These are phyloP conservation scores for Teratosphaeria pseudoeucalypti DNA, from an alignment of 2,329 filamentous ascomycete species.

Conservation along the genomic window DNA sequence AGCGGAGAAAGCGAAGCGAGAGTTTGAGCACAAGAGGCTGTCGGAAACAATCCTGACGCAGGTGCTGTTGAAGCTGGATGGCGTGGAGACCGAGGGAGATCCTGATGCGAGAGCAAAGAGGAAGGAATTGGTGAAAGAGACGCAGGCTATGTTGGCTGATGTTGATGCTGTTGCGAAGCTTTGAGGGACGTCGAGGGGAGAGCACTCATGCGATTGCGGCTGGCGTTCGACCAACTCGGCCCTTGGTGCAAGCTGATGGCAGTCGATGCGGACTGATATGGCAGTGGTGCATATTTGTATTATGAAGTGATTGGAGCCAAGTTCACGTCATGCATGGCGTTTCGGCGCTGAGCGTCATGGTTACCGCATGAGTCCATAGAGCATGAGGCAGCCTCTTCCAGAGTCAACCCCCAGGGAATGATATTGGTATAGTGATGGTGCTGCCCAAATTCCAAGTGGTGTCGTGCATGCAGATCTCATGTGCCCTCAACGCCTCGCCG, in stretches of 20 bases:
- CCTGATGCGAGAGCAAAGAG: slow-evolving; percentile 52
- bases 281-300: not conserved
- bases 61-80: slow-evolving; percentile 66
- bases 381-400: not conserved
- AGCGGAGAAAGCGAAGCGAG: slow-evolving; percentile 53
- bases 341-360: not conserved
- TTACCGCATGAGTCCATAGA: not conserved
- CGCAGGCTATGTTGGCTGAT: slow-evolving; percentile 55
- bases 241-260: not conserved
- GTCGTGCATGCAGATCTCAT: not conserved
- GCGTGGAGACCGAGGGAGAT: slow-evolving; percentile 62
- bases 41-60: slow-evolving; percentile 68
- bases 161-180: slow-evolving; percentile 44
- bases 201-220: not conserved
- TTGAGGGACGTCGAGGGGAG: not conserved
- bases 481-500: not conserved
- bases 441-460: not conserved
- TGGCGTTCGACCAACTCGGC: not conserved
- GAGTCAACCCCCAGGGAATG: not conserved
- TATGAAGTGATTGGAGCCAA: not conserved
- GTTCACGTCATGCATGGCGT: not conserved
- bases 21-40: slow-evolving; percentile 64
- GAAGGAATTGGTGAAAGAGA: slow-evolving; percentile 63
- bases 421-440: not conserved
- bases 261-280: not conserved